Percentiles rank a stretch among this genome's conserved stretches.
Evolutionary conservation across 2,329 filamentous ascomycete species (phyloP).

Genomic region (Magnaporthales sp.): DNA sequence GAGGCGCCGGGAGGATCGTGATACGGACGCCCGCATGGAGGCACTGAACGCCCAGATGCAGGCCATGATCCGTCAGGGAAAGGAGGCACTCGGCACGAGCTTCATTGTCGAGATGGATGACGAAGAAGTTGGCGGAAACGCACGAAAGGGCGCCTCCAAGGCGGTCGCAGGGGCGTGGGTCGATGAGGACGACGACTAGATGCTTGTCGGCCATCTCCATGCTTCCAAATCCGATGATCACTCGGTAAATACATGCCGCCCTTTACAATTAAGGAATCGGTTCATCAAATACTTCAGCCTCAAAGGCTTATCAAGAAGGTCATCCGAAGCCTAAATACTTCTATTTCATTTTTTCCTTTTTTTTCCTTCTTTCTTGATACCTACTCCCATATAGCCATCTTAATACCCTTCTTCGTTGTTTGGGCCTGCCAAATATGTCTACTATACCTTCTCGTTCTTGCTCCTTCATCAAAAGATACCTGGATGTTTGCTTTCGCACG

Average conservation of each 20-base stretch:
- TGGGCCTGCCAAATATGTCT: background rate
- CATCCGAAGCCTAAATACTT: background rate
- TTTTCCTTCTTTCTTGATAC: background rate
- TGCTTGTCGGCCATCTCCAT: background rate
- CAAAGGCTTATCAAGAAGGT: background rate
- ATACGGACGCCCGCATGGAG: constrained; percentile 70
- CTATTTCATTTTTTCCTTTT: background rate
- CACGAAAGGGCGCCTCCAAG: background rate
- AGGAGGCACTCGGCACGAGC: constrained; percentile 72
- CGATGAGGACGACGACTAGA: constrained; percentile 8
- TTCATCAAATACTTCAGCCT: background rate
- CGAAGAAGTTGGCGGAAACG: constrained; percentile 9
- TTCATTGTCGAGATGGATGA: constrained; percentile 49
- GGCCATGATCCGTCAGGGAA: constrained; percentile 83
- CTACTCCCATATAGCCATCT: background rate
- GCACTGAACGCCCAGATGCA: constrained; percentile 72
- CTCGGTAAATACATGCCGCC: background rate
- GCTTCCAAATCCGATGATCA: background rate
- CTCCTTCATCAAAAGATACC: background rate
- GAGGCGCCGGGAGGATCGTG: constrained; percentile 62
- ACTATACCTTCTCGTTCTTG: background rate
- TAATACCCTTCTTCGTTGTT: background rate
- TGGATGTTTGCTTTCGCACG: background rate
- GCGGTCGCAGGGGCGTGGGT: constrained; percentile 7
- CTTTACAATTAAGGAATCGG: background rate